Evolutionary conservation across 805 yeast genomes (phyloP), one percentile per base, ranked within the genome.

Genomic region (Metschnikowia santaceciliae): DNA sequence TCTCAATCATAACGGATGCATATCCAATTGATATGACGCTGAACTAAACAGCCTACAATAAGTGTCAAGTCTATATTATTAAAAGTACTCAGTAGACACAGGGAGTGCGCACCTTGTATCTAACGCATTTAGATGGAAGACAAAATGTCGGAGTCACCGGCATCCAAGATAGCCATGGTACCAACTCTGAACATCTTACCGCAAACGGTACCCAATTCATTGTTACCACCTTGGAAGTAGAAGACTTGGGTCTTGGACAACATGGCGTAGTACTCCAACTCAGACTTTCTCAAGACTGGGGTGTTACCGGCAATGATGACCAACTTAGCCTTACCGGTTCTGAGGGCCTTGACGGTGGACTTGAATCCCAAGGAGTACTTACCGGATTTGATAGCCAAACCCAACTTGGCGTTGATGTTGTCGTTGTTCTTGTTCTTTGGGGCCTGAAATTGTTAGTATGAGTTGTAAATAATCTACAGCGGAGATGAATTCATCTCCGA

Each of bases 171-270:
- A 71, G 97, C 82, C 71, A 94, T 81, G 72, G 91, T 92, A 83
- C 98, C 98, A 69, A 94, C 98, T 83, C 97, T 90, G 97, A 94
- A 94, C 73, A 94, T 90, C 81, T 89, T 92, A 91, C 99, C 99
- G 82, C 97, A 92, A 68, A 97, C 96, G 69, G 99, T 94, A 84
- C 97, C 98, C 74, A 92, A 89, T 83, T 92, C 98, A 82, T 92
- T 92, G 97, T 92, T 92, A 79, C 96, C 96, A 84, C 97, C 98
- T 80, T 86, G 94, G 96, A 91, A 94, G 91, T 91, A 95, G 94
- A 92, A 91, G 64, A 85, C 86, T 72, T 83, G 83, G 76, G 97
- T 88, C 89, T 91, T 92, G 76, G 98, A 88, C 77, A 94, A 87
- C 99, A 94, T 92, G 73, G 98, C 97, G 90, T 94, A 94, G 87